Evolutionary conservation across 768 basidiomycete genomes (phyloP).

Genomic region (Rossbeevera mucosa): DNA sequence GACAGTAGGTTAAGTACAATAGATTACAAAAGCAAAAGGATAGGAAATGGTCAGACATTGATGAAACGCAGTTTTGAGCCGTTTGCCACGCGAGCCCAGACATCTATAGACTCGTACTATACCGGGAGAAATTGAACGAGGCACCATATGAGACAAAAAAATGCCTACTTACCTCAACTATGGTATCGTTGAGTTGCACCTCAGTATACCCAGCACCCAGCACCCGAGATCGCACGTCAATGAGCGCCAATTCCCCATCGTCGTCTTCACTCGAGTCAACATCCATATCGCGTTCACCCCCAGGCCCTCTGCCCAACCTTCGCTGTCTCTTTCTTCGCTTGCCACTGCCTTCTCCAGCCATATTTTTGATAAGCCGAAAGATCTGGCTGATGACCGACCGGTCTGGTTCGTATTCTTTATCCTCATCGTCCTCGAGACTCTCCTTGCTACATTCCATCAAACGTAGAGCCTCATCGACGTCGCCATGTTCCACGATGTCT

Average conservation of each 20-base stretch:
- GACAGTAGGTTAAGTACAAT: slow-evolving; percentile 4
- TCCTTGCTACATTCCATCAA: slow-evolving; percentile 97
- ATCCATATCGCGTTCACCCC: slow-evolving; percentile 64
- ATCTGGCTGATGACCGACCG: slow-evolving; percentile 79
- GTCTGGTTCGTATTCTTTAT: slow-evolving; percentile 66
- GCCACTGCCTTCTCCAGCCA: slow-evolving; percentile 49
- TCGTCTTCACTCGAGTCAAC: slow-evolving; percentile 65
- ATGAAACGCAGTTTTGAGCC: slow-evolving; percentile 77
- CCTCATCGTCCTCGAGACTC: slow-evolving; percentile 77
- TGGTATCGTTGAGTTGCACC: slow-evolving; percentile 81
- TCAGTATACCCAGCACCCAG: slow-evolving; percentile 89
- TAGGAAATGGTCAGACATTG: slow-evolving; percentile 15
- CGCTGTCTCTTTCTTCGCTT: slow-evolving; percentile 42
- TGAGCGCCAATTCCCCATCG: slow-evolving; percentile 70
- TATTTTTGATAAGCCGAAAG: slow-evolving; percentile 86
- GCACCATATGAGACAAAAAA: slow-evolving; percentile 1
- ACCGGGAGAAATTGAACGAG: slow-evolving; percentile 10
- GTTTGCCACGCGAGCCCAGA: slow-evolving; percentile 80
- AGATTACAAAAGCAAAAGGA: not conserved
- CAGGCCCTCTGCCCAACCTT: slow-evolving; percentile 66
- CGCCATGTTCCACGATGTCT: slow-evolving; percentile 71
- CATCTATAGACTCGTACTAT: slow-evolving; percentile 84
- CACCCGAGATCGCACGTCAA: slow-evolving; percentile 84
- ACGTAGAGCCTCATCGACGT: slow-evolving; percentile 95
- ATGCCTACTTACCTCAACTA: slow-evolving; percentile 57